These are phyloP conservation scores for Vaccinium macrocarpon DNA, from an alignment of 148 eudicot genomes.

Conservation along the genomic window DNA sequence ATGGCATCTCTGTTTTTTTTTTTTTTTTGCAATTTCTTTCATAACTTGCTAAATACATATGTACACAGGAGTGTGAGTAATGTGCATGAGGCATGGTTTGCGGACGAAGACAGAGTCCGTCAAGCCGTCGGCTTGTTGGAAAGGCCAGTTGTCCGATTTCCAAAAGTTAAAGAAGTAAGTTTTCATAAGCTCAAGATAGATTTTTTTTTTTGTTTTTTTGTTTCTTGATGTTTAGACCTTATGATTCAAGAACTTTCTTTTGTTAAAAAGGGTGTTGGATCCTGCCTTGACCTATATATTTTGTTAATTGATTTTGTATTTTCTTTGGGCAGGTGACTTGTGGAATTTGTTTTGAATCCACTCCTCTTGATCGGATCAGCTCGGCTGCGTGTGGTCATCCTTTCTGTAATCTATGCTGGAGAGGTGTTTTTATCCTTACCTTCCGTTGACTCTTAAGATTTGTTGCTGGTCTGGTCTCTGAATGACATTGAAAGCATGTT, in stretches of 20 bases:
- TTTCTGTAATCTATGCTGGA: constrained; percentile 49
- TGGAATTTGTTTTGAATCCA: constrained; percentile 40
- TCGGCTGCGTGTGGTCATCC: constrained; percentile 50
- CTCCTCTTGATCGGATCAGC: constrained; percentile 10
- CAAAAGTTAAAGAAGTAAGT: constrained; percentile 36
- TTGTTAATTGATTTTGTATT: neutral
- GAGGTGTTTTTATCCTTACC: constrained; percentile 26
- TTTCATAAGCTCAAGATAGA: neutral
- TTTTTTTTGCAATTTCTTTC: neutral
- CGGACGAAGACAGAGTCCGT: constrained; percentile 62
- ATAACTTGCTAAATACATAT: neutral
- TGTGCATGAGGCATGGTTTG: constrained; percentile 79
- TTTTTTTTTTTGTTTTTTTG: neutral
- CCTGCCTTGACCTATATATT: neutral
- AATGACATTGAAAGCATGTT: neutral
- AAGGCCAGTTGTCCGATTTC: constrained; percentile 27
- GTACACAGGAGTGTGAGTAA: constrained; percentile 54
- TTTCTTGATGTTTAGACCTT: neutral
- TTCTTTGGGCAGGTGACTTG: constrained; percentile 36
- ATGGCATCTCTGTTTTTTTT: neutral
- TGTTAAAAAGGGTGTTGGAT: neutral
- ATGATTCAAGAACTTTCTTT: neutral
- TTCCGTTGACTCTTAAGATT: neutral
- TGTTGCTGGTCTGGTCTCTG: neutral
- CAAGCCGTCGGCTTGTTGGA: constrained; percentile 51